Conservation (phyloP, 352 stramenopile species). For the Phytophthora tentaculata region DNA sequence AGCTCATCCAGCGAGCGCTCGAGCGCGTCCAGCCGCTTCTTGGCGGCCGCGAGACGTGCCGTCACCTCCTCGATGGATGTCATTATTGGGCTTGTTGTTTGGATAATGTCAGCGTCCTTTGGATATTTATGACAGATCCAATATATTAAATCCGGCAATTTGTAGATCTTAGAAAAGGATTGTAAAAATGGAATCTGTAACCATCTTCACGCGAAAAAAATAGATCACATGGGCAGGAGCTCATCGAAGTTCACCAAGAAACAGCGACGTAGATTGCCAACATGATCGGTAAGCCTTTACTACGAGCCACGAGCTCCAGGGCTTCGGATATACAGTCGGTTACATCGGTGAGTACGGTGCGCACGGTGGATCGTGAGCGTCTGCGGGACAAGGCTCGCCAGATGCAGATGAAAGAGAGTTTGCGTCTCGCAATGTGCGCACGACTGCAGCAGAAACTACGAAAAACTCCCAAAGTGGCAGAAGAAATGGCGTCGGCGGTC, state of each 20-base stretch:
- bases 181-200: too few relatives aligned
- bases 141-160: background rate
- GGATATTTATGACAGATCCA: background rate
- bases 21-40: slow-evolving; percentile 47
- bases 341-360: slow-evolving; percentile 41
- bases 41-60: slow-evolving; percentile 35
- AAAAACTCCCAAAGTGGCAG: slow-evolving; percentile 67
- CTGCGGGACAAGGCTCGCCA: slow-evolving; percentile 70
- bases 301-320: slow-evolving; percentile 33
- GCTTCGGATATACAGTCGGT: slow-evolving; percentile 49
- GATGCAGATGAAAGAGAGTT: slow-evolving; percentile 78
- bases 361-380: slow-evolving; percentile 70
- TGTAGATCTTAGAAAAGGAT: too few relatives aligned
- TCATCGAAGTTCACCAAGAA: slow-evolving; percentile 14
- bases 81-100: slow-evolving; percentile 6
- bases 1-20: slow-evolving; percentile 57
- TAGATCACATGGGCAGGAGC: slow-evolving; percentile 10
- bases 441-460: slow-evolving; percentile 76
- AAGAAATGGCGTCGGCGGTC: slow-evolving; percentile 66
- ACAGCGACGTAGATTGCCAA: background rate
- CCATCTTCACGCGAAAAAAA: too few relatives aligned
- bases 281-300: slow-evolving; percentile 49
- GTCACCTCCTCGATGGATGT: slow-evolving; percentile 44
- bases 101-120: background rate
- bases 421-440: slow-evolving; percentile 70